Evolutionary conservation across 495 filamentous ascomycete genomes (phyloP), one percentile per base, ranked within the genome.

Genomic region (Durotheca rogersii): DNA sequence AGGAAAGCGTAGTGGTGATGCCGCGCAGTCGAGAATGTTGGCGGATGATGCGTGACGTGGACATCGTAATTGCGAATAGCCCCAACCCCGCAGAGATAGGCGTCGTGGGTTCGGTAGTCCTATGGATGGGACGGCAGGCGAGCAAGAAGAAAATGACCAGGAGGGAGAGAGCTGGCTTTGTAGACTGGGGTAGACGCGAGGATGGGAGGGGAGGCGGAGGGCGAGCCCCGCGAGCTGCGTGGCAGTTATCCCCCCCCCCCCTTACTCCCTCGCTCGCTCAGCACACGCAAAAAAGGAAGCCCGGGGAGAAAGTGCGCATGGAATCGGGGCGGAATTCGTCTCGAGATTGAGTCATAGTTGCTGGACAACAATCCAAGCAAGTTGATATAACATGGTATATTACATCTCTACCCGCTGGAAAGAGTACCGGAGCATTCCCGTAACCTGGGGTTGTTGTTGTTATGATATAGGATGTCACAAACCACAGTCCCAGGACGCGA

Each of bases 271-370:
- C n/a, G n/a, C n/a, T n/a, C n/a, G n/a, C n/a, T n/a, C n/a, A n/a
- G n/a, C n/a, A n/a, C n/a, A n/a, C n/a, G n/a, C n/a, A n/a, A n/a
- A n/a, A n/a, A n/a, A n/a, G n/a, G n/a, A n/a, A n/a, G n/a, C n/a
- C n/a, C 6, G 31, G 15, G 21, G 29, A 43, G 44, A n/a, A 44
- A 40, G 19, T 32, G 35, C 38, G 32, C 14, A 11, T 36, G 30
- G 31, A 51, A 51, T 30, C 41, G 41, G 51, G 33, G 41, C 45
- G 44, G 29, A 35, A 40, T 11, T 30, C 33, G 45, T 31, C 47
- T 43, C 15, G 38, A 25, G 36, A 40, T 64, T 58, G 55, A 62
- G 59, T 62, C 55, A 35, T 62, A 62, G 47, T 62, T 62, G 40
- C 45, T 45, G 51, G 41, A 60, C 27, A 17, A 36, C 36, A 39